Conservation (phyloP, 192 early-diverging fungal genomes). For the Thamnidium elegans region DNA sequence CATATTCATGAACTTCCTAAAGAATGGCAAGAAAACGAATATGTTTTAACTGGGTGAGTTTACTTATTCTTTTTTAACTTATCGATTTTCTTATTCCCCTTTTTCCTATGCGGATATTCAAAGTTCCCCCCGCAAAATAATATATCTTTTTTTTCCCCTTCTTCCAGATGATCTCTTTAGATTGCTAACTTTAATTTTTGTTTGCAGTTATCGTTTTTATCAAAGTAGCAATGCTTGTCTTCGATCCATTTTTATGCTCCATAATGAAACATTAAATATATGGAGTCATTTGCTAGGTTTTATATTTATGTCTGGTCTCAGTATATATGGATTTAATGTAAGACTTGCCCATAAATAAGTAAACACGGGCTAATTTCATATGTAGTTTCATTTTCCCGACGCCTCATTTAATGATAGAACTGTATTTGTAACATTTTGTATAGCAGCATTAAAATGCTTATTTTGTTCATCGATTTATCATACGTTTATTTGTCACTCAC, state of each 20-base stretch:
- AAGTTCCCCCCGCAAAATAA: too few relatives aligned
- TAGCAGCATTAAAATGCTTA: slow-evolving; percentile 58
- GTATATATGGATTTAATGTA: slow-evolving; percentile 38
- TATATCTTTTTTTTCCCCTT: too few relatives aligned
- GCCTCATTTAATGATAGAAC: slow-evolving; percentile 36
- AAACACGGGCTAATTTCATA: not conserved
- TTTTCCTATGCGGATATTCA: not conserved
- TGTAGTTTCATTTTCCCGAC: slow-evolving; percentile 34
- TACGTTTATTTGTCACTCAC: slow-evolving; percentile 57
- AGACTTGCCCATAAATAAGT: slow-evolving; percentile 6
- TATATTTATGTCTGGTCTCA: slow-evolving; percentile 30
- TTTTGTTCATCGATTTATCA: slow-evolving; percentile 61
- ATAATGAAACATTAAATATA: slow-evolving; percentile 50
- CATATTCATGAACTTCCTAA: slow-evolving; percentile 55
- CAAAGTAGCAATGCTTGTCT: slow-evolving; percentile 50
- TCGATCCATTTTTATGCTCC: slow-evolving; percentile 59
- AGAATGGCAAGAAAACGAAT: slow-evolving; percentile 64
- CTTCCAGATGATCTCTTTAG: not conserved
- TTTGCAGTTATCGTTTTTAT: slow-evolving; percentile 51
- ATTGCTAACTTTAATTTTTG: not conserved
- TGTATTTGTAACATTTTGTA: slow-evolving; percentile 54
- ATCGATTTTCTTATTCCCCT: not conserved
- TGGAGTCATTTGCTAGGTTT: slow-evolving; percentile 39
- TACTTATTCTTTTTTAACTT: not conserved
- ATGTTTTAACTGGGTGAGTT: slow-evolving; percentile 49